phyloP scores from a whole-genome alignment of 2,329 filamentous ascomycete species.

The Diaporthe nobilis region DNA sequence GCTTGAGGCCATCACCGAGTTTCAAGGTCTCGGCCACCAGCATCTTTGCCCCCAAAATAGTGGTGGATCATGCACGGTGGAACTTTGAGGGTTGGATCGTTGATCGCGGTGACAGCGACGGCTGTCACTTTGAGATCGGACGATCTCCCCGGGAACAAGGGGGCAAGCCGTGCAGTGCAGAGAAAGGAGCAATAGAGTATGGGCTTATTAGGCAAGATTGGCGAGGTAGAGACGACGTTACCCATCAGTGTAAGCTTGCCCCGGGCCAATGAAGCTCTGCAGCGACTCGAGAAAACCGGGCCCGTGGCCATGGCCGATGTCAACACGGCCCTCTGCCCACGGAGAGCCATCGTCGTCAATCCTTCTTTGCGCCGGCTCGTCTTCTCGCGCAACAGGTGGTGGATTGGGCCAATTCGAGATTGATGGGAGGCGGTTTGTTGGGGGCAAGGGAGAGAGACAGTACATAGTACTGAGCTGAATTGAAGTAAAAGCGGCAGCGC shows the following conservation, averaged over 20 bases:
- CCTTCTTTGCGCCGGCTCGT: neutral
- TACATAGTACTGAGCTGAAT: neutral
- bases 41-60: slow-evolving; percentile 2
- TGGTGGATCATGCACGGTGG: slow-evolving; percentile 13
- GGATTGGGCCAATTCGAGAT: neutral
- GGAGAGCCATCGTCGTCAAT: slow-evolving; percentile 19
- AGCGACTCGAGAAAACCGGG: slow-evolving; percentile 24
- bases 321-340: slow-evolving; percentile 18
- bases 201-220: slow-evolving; percentile 5
- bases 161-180: neutral
- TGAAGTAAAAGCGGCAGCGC: neutral
- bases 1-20: slow-evolving; percentile 23
- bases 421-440: neutral
- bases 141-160: neutral
- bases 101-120: neutral
- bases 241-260: slow-evolving; percentile 24
- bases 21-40: slow-evolving; percentile 5
- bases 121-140: slow-evolving; percentile 21
- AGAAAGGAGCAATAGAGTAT: slow-evolving; percentile 25
- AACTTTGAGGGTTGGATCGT: neutral
- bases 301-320: neutral
- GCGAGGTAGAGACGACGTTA: neutral
- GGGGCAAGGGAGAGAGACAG: neutral
- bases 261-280: slow-evolving; percentile 22
- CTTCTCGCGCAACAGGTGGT: neutral